phyloP scores from a whole-genome alignment of 1,139 yeast species.

The Entelexis sorbosivorans region DNA sequence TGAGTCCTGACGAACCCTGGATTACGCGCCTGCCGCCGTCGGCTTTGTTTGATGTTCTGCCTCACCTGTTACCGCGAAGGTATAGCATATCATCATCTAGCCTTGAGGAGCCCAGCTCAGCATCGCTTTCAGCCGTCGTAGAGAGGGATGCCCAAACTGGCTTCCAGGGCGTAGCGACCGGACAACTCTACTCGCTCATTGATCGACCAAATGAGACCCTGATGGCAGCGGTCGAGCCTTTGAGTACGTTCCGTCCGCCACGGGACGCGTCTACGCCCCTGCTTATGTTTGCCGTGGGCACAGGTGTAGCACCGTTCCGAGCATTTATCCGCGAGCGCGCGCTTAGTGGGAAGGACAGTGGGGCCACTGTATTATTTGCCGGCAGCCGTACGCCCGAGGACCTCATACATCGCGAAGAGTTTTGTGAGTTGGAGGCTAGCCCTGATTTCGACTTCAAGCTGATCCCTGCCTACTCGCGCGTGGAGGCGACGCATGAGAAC shows the following conservation, averaged over 20 bases:
- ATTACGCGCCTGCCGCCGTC: constrained; percentile 11
- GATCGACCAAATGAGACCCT: neutral
- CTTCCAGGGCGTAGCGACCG: constrained; percentile 21
- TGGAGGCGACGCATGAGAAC: neutral
- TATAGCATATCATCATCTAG: constrained; percentile 22
- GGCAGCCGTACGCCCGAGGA: constrained; percentile 20
- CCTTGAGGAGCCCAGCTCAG: constrained; percentile 11
- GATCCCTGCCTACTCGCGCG: constrained; percentile 19
- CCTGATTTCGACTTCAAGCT: neutral
- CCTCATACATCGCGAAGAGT: constrained; percentile 15
- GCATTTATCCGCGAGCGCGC: constrained; percentile 21
- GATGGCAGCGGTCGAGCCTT: constrained; percentile 9
- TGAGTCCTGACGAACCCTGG: constrained; percentile 20
- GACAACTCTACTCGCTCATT: constrained; percentile 7
- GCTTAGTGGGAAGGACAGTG: neutral
- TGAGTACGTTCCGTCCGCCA: constrained; percentile 13
- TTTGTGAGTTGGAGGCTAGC: constrained; percentile 5
- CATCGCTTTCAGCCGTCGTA: constrained; percentile 18
- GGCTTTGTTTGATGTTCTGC: constrained; percentile 19
- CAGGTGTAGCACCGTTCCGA: constrained; percentile 23
- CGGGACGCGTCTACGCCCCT: constrained; percentile 16
- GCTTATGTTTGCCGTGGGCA: constrained; percentile 22
- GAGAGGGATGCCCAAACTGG: constrained; percentile 13
- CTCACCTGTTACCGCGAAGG: constrained; percentile 19
- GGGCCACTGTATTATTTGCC: constrained; percentile 15